Conservation (phyloP, 73 alveolate genomes). For the Blepharisma japonicum region DNA sequence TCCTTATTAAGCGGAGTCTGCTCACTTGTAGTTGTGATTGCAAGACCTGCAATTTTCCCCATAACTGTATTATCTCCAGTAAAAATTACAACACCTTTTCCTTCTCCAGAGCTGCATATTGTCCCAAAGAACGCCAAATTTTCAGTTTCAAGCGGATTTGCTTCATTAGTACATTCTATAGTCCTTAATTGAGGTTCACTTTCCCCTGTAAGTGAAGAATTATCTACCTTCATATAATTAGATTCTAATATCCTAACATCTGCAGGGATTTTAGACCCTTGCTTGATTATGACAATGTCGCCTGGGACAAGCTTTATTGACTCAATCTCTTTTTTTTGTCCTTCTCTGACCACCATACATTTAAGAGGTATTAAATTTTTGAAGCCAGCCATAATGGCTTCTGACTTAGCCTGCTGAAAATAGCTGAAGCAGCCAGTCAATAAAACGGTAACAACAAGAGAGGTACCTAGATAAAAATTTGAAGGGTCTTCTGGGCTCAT, state of each 20-base stretch:
- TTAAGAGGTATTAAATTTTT: constrained; percentile 27
- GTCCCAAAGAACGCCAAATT: constrained; percentile 95
- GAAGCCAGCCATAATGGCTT: constrained; percentile 87
- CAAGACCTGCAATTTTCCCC: constrained; percentile 94
- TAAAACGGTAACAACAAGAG: constrained; percentile 69
- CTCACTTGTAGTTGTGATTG: constrained; percentile 77
- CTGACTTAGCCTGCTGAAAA: constrained; percentile 75
- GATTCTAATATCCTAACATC: constrained; percentile 75
- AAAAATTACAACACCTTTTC: constrained; percentile 87
- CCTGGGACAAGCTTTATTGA: constrained; percentile 85
- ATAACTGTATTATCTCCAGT: constrained; percentile 95
- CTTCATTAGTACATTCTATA: constrained; percentile 78
- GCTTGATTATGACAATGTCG: constrained; percentile 81
- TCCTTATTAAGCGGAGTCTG: constrained; percentile 89
- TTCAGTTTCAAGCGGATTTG: constrained; percentile 89
- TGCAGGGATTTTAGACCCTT: constrained; percentile 93
- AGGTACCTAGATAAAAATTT: constrained; percentile 78
- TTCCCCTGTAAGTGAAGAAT: constrained; percentile 96
- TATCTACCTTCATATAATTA: constrained; percentile 87
- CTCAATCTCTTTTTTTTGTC: constrained; percentile 52
- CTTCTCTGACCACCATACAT: constrained; percentile 65
- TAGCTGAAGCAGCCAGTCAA: constrained; percentile 70
- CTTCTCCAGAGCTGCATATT: constrained; percentile 88
- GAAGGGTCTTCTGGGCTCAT: constrained; percentile 67
- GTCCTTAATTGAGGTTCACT: constrained; percentile 80